phyloP scores from a whole-genome alignment of 495 filamentous ascomycete genomes.

The Penicillium maclennaniae region DNA sequence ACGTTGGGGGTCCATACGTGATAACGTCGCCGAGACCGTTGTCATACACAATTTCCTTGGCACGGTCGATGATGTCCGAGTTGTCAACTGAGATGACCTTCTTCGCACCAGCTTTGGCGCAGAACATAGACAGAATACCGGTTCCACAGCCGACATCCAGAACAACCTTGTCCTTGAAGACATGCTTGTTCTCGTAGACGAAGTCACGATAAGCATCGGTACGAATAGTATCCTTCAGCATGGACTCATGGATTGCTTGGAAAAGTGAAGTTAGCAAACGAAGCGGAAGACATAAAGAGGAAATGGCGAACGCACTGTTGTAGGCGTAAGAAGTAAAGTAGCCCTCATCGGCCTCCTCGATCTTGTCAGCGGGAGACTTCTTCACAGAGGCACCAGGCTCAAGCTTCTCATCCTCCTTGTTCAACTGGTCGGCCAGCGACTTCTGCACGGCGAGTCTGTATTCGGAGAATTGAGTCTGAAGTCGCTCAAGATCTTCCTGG shows the following conservation, averaged over 20 bases:
- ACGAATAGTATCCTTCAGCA: slow-evolving; percentile 74
- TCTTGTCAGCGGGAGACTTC: slow-evolving; percentile 20
- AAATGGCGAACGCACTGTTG: slow-evolving; percentile 51
- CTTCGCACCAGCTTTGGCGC: slow-evolving; percentile 82
- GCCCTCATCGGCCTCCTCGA: slow-evolving; percentile 47
- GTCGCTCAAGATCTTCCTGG: slow-evolving; percentile 61
- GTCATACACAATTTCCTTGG: slow-evolving; percentile 74
- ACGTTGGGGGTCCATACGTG: slow-evolving; percentile 43
- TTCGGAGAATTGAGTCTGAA: slow-evolving; percentile 64
- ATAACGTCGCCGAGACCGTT: slow-evolving; percentile 80
- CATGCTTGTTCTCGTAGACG: slow-evolving; percentile 76
- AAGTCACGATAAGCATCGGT: slow-evolving; percentile 69
- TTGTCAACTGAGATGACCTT: slow-evolving; percentile 92
- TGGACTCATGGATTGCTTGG: slow-evolving; percentile 81
- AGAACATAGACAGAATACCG: slow-evolving; percentile 92
- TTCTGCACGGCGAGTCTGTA: slow-evolving; percentile 66
- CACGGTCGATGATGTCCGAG: slow-evolving; percentile 87
- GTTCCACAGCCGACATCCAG: slow-evolving; percentile 93
- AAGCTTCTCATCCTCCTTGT: slow-evolving; percentile 42
- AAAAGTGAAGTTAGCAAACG: slow-evolving; percentile 10
- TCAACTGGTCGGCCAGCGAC: slow-evolving; percentile 68
- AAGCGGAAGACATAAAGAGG: neutral
- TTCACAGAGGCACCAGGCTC: slow-evolving; percentile 16
- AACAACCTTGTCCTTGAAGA: slow-evolving; percentile 87
- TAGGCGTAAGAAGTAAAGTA: slow-evolving; percentile 83